These are phyloP conservation scores for Zygotorulaspora chibaensis DNA, from an alignment of 805 yeast genomes.

Conservation along the genomic window DNA sequence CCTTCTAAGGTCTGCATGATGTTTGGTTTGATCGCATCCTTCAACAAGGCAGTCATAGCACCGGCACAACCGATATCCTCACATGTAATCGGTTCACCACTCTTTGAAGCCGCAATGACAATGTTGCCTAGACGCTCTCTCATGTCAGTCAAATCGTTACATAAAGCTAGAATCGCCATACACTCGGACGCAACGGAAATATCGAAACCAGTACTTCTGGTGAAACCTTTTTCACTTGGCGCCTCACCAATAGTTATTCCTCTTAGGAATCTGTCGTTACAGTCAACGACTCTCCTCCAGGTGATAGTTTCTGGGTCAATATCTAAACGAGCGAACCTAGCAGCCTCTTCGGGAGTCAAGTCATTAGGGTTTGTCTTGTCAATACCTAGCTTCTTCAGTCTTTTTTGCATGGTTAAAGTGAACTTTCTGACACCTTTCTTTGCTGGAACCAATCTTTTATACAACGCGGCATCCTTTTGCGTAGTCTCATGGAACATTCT, in stretches of 20 bases:
- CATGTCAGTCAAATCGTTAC: slow-evolving; percentile 65
- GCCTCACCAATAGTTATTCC: slow-evolving; percentile 78
- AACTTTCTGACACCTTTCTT: slow-evolving; percentile 68
- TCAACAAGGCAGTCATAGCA: slow-evolving; percentile 74
- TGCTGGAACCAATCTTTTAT: slow-evolving; percentile 69
- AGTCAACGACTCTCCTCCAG: slow-evolving; percentile 80
- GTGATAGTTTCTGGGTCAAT: slow-evolving; percentile 77
- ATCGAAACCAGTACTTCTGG: slow-evolving; percentile 74
- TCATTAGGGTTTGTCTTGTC: slow-evolving; percentile 66
- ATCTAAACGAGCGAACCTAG: slow-evolving; percentile 62
- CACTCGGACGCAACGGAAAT: slow-evolving; percentile 82
- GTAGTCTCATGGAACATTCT: slow-evolving; percentile 81
- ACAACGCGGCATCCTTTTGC: slow-evolving; percentile 66
- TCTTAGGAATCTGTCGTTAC: slow-evolving; percentile 75
- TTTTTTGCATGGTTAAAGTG: slow-evolving; percentile 61
- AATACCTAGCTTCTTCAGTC: slow-evolving; percentile 67
- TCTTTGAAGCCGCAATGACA: slow-evolving; percentile 64
- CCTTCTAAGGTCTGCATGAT: slow-evolving; percentile 87
- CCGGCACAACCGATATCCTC: slow-evolving; percentile 86
- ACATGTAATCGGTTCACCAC: slow-evolving; percentile 73
- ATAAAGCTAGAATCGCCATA: slow-evolving; percentile 79
- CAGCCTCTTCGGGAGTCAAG: slow-evolving; percentile 63
- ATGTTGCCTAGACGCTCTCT: slow-evolving; percentile 70
- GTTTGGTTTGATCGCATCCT: slow-evolving; percentile 81
- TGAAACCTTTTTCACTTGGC: slow-evolving; percentile 71